Evolutionary conservation across 208 protist genomes (phyloP).

Genomic region (Trypanosomatidae sp.): DNA sequence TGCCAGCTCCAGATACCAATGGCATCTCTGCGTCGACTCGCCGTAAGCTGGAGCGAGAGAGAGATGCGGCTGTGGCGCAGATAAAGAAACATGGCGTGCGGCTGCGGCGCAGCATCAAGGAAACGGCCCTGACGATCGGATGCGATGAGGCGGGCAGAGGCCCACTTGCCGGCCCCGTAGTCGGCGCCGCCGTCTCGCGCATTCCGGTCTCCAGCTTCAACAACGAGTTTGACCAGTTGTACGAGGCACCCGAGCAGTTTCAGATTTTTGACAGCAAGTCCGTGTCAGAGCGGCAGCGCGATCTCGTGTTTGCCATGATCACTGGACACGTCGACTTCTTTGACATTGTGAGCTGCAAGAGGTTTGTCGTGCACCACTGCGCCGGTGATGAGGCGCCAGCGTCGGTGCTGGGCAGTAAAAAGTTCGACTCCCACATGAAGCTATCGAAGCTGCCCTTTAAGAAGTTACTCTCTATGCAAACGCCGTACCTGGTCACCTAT

Average conservation of each 20-base stretch:
- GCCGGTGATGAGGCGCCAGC: constrained; percentile 51
- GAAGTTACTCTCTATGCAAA: constrained; percentile 86
- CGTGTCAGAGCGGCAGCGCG: constrained; percentile 68
- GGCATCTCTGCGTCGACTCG: constrained; percentile 27
- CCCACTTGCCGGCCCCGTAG: constrained; percentile 87
- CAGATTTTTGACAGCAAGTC: constrained; percentile 91
- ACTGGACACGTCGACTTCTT: constrained; percentile 82
- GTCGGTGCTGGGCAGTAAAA: constrained; percentile 36
- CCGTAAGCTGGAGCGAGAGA: constrained; percentile 50
- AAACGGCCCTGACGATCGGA: constrained; percentile 85
- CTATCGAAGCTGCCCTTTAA: constrained; percentile 80
- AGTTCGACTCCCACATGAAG: constrained; percentile 55
- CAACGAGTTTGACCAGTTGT: constrained; percentile 76
- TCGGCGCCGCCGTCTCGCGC: constrained; percentile 84
- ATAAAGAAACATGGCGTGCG: constrained; percentile 74
- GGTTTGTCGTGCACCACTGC: constrained; percentile 84
- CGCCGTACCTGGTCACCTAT: constrained; percentile 82
- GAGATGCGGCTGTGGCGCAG: constrained; percentile 40
- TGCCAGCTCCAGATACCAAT: constrained; percentile 26
- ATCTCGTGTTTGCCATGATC: constrained; percentile 81
- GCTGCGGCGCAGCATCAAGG: constrained; percentile 82
- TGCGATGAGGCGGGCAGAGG: constrained; percentile 91
- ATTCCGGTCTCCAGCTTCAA: constrained; percentile 88
- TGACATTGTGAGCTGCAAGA: constrained; percentile 53
- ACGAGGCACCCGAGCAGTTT: constrained; percentile 78